Conservation (phyloP, 129 eudicot genomes). For the carrot (Daucus carota) region DNA sequence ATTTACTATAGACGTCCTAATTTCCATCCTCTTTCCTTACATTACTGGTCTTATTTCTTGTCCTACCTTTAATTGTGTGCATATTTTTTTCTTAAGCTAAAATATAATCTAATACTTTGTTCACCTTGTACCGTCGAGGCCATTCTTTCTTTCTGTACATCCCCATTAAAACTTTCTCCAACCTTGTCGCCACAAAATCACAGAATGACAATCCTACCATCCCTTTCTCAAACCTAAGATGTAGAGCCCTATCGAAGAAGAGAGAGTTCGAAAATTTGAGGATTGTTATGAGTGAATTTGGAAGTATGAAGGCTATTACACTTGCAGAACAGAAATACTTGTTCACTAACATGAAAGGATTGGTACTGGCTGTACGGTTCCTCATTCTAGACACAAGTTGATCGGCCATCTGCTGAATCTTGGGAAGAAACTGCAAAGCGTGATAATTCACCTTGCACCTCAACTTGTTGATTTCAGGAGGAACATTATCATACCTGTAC, state of each 20-base stretch:
- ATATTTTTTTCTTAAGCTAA: slow-evolving; percentile 22
- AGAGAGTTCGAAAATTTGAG: background rate
- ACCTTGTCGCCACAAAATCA: slow-evolving; percentile 92
- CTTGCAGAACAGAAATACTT: background rate
- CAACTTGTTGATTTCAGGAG: slow-evolving; percentile 83
- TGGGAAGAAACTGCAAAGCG: slow-evolving; percentile 93
- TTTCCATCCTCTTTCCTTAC: background rate
- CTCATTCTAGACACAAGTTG: slow-evolving; percentile 83
- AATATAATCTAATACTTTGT: slow-evolving; percentile 15
- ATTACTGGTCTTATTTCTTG: background rate
- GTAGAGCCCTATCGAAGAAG: slow-evolving; percentile 75
- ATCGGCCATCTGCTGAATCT: slow-evolving; percentile 90
- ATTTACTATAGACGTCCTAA: background rate
- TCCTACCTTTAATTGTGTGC: background rate
- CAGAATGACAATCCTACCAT: slow-evolving; percentile 99
- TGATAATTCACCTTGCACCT: slow-evolving; percentile 97
- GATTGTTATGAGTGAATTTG: background rate
- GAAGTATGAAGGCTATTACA: background rate
- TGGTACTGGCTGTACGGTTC: slow-evolving; percentile 76
- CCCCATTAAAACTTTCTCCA: slow-evolving; percentile 87
- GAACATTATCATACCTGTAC: slow-evolving; percentile 87
- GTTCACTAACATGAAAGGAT: slow-evolving; percentile 78
- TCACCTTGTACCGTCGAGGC: slow-evolving; percentile 92
- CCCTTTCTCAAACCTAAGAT: slow-evolving; percentile 96
- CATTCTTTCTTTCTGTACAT: slow-evolving; percentile 88